These are phyloP conservation scores for Rhodotorula kratochvilovae DNA, from an alignment of 768 basidiomycete genomes.

Conservation along the genomic window DNA sequence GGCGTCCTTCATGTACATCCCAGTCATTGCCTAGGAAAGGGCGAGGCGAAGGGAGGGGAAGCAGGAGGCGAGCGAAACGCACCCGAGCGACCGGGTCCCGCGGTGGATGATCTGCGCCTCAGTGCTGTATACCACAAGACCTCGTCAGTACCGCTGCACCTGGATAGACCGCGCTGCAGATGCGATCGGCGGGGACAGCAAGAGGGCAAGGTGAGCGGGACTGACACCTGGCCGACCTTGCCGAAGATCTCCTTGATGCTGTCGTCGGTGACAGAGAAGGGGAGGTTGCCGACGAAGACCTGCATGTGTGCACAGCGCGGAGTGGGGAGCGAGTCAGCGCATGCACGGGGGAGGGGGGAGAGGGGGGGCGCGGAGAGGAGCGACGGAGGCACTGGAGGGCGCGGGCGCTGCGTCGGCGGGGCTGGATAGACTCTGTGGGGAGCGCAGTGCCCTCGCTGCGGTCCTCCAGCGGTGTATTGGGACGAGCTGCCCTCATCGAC, in stretches of 20 bases:
- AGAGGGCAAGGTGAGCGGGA: too few species aligned
- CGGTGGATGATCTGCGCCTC: conserved; percentile 74
- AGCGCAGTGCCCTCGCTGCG: too few species aligned
- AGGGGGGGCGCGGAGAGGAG: background rate
- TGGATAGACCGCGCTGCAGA: too few species aligned
- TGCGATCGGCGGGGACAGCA: too few species aligned
- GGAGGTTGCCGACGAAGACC: conserved; percentile 95
- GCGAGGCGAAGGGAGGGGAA: background rate
- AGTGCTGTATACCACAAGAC: conserved; percentile 59
- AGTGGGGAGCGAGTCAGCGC: background rate
- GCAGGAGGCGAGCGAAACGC: background rate
- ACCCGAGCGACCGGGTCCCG: conserved; percentile 38
- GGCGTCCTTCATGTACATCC: accelerated
- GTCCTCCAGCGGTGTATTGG: too few species aligned
- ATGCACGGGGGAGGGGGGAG: background rate
- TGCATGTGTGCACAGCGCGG: conserved; percentile 44
- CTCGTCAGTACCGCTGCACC: too few species aligned
- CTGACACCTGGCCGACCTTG: conserved; percentile 81
- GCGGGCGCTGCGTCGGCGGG: too few species aligned
- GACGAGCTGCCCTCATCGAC: background rate
- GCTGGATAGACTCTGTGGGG: too few species aligned
- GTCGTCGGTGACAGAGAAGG: conserved; percentile 88
- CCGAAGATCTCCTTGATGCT: conserved; percentile 92
- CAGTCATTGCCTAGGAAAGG: background rate
- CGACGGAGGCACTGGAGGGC: too few species aligned